Evolutionary conservation across 768 basidiomycete species (phyloP), one percentile per base, ranked within the genome.

Genomic region (Galerina marginata): DNA sequence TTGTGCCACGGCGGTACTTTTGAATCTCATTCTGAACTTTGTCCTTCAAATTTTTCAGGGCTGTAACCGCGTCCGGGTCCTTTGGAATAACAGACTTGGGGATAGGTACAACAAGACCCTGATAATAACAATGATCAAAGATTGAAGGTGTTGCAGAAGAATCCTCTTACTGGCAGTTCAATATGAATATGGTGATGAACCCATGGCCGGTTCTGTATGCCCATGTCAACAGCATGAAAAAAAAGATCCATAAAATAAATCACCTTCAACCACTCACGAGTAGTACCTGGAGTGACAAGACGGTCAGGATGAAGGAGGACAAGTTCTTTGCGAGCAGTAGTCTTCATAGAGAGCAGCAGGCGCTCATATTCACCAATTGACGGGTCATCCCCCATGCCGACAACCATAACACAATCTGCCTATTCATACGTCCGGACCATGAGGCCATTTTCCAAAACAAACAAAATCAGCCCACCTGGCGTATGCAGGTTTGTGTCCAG

Each of bases 401-500:
- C 90, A 20, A 96, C 86, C 87, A 97, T 88, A 39, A 97, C 92
- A 70, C 87, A 96, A 75, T 98, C 95, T 14, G 95, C 95, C 87
- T 93, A 63, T 23, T 20, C 25, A 25, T 23, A 33, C 7, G 7
- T 33, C 7, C 7, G 7, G 7, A 45, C 16, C 26, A 43, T 65
- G 10, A 53, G 23, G 14, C 6, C n/a, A 51, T 45, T 14, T 20
- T 23, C 15, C 12, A 12, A 46, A 9, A 55, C 16, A 40, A 40
- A 33, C 4, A 15, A 25, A 16, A 4, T 12, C 20, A 9, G 58
- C 67, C 38, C 63, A 91, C 92, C 82, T 98, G 96, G 25, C 95
- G 86, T 62, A 99, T 96, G 72, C 96, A 99, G 0, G 95, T 99
- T 74, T 98, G 92, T 33, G 96, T 99, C 97, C 97, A 99, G 16